phyloP scores from a whole-genome alignment of 495 filamentous ascomycete genomes.

The Podospora australis region DNA sequence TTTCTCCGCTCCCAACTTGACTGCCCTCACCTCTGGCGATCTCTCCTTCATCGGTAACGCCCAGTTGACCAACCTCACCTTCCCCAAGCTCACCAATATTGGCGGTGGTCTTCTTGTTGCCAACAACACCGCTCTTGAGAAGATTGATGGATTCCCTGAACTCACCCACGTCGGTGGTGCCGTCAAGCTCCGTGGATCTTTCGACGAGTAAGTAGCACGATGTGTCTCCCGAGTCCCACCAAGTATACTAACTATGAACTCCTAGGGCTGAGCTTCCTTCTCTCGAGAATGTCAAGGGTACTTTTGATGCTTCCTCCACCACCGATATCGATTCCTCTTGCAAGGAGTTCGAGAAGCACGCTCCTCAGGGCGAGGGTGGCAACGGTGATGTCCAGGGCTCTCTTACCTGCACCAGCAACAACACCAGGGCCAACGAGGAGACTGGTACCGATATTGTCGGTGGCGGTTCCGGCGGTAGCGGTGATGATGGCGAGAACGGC shows the following conservation, averaged over 20 bases:
- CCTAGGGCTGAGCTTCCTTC: conserved; percentile 60
- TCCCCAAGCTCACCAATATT: conserved; percentile 60
- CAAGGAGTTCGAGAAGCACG: conserved; percentile 39
- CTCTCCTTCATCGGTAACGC: conserved; percentile 76
- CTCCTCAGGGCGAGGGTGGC: conserved; percentile 31
- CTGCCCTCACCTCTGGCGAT: conserved; percentile 56
- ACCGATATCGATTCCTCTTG: conserved; percentile 50
- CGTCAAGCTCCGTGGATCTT: conserved; percentile 81
- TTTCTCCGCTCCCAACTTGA: conserved; percentile 75
- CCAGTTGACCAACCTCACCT: conserved; percentile 66
- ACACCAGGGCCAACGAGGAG: conserved; percentile 36
- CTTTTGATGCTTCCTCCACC: conserved; percentile 77
- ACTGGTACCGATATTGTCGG: conserved; percentile 23
- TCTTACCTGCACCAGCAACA: conserved; percentile 50
- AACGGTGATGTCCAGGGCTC: conserved; percentile 51
- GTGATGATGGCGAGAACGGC: conserved; percentile 22
- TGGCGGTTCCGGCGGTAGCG: conserved; percentile 13
- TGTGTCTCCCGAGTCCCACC: too few relatives aligned
- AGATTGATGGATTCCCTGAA: conserved; percentile 57
- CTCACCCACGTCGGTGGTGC: conserved; percentile 73
- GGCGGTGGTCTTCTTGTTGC: conserved; percentile 74
- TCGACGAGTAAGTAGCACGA: conserved; percentile 73
- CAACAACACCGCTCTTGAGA: conserved; percentile 71
- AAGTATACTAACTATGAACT: conserved; percentile 1
- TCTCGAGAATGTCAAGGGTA: conserved; percentile 72